These are phyloP conservation scores for Conticribra guillardii DNA, from an alignment of 108 stramenopile species.

Conservation along the genomic window DNA sequence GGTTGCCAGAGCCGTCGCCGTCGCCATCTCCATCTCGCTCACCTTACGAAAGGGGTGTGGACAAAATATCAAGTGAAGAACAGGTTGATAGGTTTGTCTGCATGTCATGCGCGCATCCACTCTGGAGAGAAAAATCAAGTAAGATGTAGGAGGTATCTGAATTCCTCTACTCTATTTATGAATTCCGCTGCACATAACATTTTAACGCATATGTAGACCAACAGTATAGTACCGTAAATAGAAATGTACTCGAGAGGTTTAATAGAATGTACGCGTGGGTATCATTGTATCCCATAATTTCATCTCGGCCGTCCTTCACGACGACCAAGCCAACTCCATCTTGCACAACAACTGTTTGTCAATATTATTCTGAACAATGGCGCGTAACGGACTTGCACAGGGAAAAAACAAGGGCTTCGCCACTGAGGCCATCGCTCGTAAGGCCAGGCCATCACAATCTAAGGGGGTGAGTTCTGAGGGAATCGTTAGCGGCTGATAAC, in stretches of 20 bases:
- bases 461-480: constrained; percentile 76
- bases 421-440: constrained; percentile 63
- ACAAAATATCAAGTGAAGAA: no score
- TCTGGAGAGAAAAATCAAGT: neutral
- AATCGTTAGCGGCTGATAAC: neutral
- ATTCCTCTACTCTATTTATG: neutral
- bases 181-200: neutral
- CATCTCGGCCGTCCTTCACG: no score
- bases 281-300: no score
- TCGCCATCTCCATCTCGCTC: neutral
- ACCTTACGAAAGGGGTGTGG: neutral
- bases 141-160: neutral
- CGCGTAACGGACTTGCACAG: constrained; percentile 83
- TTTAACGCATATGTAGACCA: neutral
- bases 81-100: no score
- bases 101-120: no score
- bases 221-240: constrained; percentile 4
- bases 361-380: constrained; percentile 60
- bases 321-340: neutral
- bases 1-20: no score
- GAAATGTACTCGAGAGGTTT: no score
- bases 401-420: constrained; percentile 83
- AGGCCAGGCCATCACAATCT: constrained; percentile 64
- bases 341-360: neutral
- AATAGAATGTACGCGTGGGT: no score